These are phyloP conservation scores for Kwoniella europaea DNA, from an alignment of 768 basidiomycete species.

Conservation along the genomic window DNA sequence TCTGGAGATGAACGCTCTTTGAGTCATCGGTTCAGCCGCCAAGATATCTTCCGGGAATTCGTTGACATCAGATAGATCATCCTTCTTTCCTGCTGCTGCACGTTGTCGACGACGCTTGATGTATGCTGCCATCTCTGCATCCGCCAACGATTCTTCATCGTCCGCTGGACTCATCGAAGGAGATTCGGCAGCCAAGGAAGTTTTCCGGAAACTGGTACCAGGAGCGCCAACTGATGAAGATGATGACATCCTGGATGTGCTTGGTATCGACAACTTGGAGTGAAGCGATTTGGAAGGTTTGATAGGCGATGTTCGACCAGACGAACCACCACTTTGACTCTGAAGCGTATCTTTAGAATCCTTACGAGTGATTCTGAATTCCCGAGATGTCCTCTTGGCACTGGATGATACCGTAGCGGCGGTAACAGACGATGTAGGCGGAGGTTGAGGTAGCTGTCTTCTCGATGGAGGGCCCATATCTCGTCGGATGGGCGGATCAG, in stretches of 20 bases:
- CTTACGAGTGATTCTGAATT: constrained; percentile 22
- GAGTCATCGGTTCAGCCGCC: constrained; percentile 70
- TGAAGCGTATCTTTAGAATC: constrained; percentile 32
- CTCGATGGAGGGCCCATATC: constrained; percentile 42
- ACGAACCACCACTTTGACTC: constrained; percentile 27
- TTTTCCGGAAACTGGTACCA: constrained; percentile 29
- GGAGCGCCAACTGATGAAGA: constrained; percentile 50
- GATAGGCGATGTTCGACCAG: constrained; percentile 29
- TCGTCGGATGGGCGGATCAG: constrained; percentile 27
- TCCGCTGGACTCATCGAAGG: constrained; percentile 44
- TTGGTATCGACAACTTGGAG: constrained; percentile 46
- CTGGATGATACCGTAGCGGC: constrained; percentile 44
- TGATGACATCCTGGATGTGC: constrained; percentile 35
- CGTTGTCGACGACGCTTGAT: constrained; percentile 87
- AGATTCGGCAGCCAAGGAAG: constrained; percentile 34
- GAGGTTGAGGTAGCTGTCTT: constrained; percentile 34
- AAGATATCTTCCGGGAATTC: constrained; percentile 89
- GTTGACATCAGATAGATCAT: constrained; percentile 83
- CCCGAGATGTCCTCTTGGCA: constrained; percentile 46
- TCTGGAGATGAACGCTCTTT: constrained; percentile 61
- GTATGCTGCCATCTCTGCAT: constrained; percentile 97
- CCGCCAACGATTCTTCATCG: constrained; percentile 66
- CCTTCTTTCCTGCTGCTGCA: constrained; percentile 77
- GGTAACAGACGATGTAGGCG: constrained; percentile 43
- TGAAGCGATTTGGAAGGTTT: constrained; percentile 50